A percentile compares a stretch with the other conserved stretches of the same genome.
phyloP scores from a whole-genome alignment of 768 basidiomycete species.

The Suillus luteus region DNA sequence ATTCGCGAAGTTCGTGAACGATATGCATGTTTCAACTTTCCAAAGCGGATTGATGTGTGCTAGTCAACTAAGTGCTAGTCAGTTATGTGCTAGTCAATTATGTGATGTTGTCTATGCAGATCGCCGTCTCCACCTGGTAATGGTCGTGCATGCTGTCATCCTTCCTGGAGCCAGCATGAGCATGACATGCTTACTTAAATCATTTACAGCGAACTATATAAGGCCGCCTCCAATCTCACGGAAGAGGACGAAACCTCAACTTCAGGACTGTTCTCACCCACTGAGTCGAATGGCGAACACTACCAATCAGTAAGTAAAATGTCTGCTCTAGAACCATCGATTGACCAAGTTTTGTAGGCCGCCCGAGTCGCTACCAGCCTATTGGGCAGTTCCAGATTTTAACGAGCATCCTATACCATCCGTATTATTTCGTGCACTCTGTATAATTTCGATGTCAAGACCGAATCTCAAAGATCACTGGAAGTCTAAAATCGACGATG shows the following conservation, averaged over 20 bases:
- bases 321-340: neutral
- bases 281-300: neutral
- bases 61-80: neutral
- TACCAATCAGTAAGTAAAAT: neutral
- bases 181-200: neutral
- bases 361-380: neutral
- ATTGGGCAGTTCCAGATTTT: neutral
- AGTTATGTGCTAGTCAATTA: neutral
- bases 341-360: neutral
- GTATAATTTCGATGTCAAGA: conserved; percentile 8
- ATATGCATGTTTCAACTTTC: neutral
- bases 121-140: neutral
- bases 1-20: neutral
- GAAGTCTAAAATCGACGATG: neutral
- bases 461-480: conserved; percentile 7
- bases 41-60: neutral
- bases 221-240: too few relatives aligned
- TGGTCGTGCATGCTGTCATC: neutral
- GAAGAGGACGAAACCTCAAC: neutral
- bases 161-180: neutral
- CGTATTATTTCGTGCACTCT: conserved; percentile 2
- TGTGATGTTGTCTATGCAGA: neutral
- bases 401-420: neutral
- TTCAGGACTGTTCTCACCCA: neutral
- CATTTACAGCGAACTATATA: neutral